Evolutionary conservation across 106 monocot genomes (phyloP), one percentile per base, ranked within the genome.

Genomic region (Dactylorhiza incarnata): DNA sequence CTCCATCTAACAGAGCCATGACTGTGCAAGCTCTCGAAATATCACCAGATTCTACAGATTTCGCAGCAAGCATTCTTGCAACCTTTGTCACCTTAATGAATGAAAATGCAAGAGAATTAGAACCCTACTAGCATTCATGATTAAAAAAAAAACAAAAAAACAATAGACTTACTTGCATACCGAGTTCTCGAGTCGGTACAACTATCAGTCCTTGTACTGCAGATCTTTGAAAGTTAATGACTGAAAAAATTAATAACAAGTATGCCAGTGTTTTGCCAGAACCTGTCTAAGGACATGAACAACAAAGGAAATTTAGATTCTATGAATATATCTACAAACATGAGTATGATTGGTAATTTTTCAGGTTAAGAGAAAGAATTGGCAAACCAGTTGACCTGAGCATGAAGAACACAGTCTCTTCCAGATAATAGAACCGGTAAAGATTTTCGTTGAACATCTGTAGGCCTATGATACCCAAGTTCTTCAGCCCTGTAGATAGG

Each of bases 211-310:
- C 99, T 78, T 99, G 99, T 48, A 99, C 94, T 68, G 94, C 86
- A 61, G 87, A 89, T 71, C 86, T 87, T 78, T 78, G 74, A 74
- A 86, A 46, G 62, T 85, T 88, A 53, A 91, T 84, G 68, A 76
- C 79, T 74, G 99, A 99, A 86, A 89, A 91, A 77, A 94, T 79
- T 49, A 77, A 55, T 45, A 99, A 75, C 43, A 99, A 71, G 62
- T 99, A 99, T 48, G 99, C 99, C 73, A 99, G 80, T 61, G 99
- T 99, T 81, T 99, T 99, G 24, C 99, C 99, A 65, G 99, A 99
- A 78, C 99, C 94, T 89, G 99, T 99, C 99, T 91, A 89, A 76
- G 84, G 6, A 24, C 63, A 25, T 81, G 67, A 74, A 71, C 3
- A 68, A 49, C 15, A 71, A 50, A 50, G 49, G 15, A 75, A 22